phyloP scores from a whole-genome alignment of 2,329 filamentous ascomycete species.

The Arthrobotrys iridis region DNA sequence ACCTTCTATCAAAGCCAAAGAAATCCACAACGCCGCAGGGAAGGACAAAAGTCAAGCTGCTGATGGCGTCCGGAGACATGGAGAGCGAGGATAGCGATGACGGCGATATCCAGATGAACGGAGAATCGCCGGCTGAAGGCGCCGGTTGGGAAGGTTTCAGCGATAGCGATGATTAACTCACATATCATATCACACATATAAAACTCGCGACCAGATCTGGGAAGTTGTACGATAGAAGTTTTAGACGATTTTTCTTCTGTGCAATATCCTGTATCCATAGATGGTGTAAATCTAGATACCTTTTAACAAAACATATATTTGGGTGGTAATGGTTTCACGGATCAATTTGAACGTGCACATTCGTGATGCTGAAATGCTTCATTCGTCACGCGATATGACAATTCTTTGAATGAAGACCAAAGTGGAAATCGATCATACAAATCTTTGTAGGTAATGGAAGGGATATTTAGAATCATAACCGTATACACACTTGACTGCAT shows the following conservation, averaged over 20 bases:
- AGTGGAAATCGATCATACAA: no score
- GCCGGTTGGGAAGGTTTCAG: conserved; percentile 43
- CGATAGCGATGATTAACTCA: conserved; percentile 16
- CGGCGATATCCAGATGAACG: conserved; percentile 41
- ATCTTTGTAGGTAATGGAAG: neutral
- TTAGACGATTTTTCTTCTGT: neutral
- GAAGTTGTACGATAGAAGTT: conserved; percentile 24
- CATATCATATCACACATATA: neutral
- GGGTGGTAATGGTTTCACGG: neutral
- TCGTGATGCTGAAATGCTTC: no score
- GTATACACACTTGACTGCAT: neutral
- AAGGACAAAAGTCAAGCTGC: conserved; percentile 9
- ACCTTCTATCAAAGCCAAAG: conserved; percentile 68
- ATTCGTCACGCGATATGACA: no score
- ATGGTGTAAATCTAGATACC: conserved; percentile 24
- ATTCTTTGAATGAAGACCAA: no score
- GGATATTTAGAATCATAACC: neutral
- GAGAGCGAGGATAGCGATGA: conserved; percentile 30
- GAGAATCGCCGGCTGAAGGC: conserved; percentile 17
- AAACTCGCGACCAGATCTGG: neutral
- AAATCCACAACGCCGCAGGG: neutral
- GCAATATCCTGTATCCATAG: conserved; percentile 28
- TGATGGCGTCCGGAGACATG: neutral
- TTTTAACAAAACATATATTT: conserved; percentile 21
- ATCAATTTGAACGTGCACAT: no score